These are phyloP conservation scores for Paramarasmius palmivorus DNA, from an alignment of 1,284 basidiomycete genomes.

Conservation along the genomic window DNA sequence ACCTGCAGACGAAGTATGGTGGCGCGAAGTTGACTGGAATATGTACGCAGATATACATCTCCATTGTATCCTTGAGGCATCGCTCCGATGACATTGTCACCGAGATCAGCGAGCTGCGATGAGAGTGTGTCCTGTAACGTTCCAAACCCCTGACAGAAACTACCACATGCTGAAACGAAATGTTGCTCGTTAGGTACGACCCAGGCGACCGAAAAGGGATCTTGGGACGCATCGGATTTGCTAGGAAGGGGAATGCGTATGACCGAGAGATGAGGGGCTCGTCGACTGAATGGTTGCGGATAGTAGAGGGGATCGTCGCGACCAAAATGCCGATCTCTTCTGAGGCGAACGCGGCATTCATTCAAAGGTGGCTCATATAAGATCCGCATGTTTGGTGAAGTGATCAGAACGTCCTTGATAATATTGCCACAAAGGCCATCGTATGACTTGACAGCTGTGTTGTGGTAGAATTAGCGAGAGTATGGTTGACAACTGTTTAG, in stretches of 20 bases:
- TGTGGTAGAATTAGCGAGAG: neutral
- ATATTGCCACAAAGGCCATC: neutral
- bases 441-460: neutral
- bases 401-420: neutral
- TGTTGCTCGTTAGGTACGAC: neutral
- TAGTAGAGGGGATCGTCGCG: neutral
- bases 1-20: neutral
- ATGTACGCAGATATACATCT: neutral
- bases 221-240: too few relatives aligned
- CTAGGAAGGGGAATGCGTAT: neutral
- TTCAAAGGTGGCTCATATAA: neutral
- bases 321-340: neutral
- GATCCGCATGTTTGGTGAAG: neutral
- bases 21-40: neutral
- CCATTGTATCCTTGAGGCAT: neutral
- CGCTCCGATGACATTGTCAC: neutral
- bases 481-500: neutral
- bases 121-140: neutral
- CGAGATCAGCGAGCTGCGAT: neutral
- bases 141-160: neutral
- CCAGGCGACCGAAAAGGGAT: neutral
- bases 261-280: neutral
- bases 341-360: neutral
- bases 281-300: neutral
- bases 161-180: neutral